phyloP scores from a whole-genome alignment of 2,329 filamentous ascomycete genomes.

The Fusarium subtropicale region DNA sequence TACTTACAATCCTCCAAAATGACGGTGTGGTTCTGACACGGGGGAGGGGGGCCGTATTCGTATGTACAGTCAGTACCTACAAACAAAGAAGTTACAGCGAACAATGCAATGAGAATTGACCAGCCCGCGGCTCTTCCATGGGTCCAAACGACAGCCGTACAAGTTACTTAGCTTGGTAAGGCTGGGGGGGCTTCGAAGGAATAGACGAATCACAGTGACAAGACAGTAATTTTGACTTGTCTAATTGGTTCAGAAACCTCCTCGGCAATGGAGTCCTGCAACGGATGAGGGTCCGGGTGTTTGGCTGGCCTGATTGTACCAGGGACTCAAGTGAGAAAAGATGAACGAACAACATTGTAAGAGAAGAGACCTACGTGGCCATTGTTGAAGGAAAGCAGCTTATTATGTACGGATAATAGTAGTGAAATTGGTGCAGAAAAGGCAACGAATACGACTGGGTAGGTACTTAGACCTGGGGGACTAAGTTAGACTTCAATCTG shows the following conservation, averaged over 20 bases:
- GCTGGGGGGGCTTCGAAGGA: slow-evolving; percentile 5
- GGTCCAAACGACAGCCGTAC: slow-evolving; percentile 13
- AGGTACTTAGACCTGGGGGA: not conserved
- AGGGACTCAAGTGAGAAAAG: slow-evolving; percentile 16
- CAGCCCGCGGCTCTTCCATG: slow-evolving; percentile 15
- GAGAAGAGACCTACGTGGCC: slow-evolving; percentile 29
- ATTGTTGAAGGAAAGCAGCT: not conserved
- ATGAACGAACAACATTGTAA: not conserved
- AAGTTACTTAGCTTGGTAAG: slow-evolving; percentile 24
- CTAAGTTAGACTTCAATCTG: not conserved
- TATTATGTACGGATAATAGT: not conserved
- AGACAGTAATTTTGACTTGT: slow-evolving; percentile 47
- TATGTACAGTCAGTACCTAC: slow-evolving; percentile 23
- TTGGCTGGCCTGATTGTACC: slow-evolving; percentile 44
- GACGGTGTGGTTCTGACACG: slow-evolving; percentile 33
- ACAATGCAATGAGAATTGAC: slow-evolving; percentile 8
- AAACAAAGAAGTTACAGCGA: slow-evolving; percentile 18
- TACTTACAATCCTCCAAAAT: slow-evolving; percentile 25
- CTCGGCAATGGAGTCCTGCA: slow-evolving; percentile 3
- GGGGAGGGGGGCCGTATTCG: slow-evolving; percentile 40
- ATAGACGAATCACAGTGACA: slow-evolving; percentile 44
- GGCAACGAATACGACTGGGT: not conserved
- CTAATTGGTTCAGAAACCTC: slow-evolving; percentile 44
- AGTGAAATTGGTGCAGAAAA: not conserved
- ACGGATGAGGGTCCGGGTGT: slow-evolving; percentile 44